Evolutionary conservation across 106 monocot genomes (phyloP), one percentile per base, ranked within the genome.

Genomic region (Dendrobium nobile): DNA sequence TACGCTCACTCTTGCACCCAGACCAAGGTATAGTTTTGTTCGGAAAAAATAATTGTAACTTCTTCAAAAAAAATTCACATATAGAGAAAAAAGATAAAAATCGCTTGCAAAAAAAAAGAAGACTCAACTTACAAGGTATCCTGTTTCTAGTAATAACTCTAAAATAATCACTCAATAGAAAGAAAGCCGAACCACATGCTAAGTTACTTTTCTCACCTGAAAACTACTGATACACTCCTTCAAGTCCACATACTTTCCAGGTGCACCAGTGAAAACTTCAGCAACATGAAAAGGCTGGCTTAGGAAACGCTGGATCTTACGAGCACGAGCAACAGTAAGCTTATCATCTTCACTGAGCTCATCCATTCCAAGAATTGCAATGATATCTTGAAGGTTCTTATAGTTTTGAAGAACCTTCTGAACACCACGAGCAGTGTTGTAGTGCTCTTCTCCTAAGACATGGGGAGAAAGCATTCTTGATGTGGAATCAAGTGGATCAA

Each of bases 371-470:
- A 93, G 82, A 83, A 93, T 93, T 8, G 93, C 93, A 87, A 93
- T 93, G 65, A 93, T 93, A 87, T 93, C 90, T 68, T 93, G 93
- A 84, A 93, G 90, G 85, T 93, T 93, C 80, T 93, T 93, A 9
- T 93, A 93, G 85, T 93, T 93, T 83, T 93, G 93, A 54, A 93
- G 90, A 85, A 93, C 93, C 83, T 93, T 93, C 79, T 93, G 93
- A 61, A 93, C 85, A 82, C 93, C 93, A 79, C 90, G 90, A 79
- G 93, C 93, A 79, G 88, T 93, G 81, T 90, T 93, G 82, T 93
- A 93, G 65, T 93, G 93, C 6, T 88, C 93, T 80, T 86, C 85
- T 84, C 93, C 93, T 81, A 90, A 84, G 47, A 93, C 86, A 75
- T 90, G 93, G 1, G 93, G 93, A 78, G 90, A 90, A 80, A 93